These are phyloP conservation scores for Suillus plorans DNA, from an alignment of 768 basidiomycete genomes.

Conservation along the genomic window DNA sequence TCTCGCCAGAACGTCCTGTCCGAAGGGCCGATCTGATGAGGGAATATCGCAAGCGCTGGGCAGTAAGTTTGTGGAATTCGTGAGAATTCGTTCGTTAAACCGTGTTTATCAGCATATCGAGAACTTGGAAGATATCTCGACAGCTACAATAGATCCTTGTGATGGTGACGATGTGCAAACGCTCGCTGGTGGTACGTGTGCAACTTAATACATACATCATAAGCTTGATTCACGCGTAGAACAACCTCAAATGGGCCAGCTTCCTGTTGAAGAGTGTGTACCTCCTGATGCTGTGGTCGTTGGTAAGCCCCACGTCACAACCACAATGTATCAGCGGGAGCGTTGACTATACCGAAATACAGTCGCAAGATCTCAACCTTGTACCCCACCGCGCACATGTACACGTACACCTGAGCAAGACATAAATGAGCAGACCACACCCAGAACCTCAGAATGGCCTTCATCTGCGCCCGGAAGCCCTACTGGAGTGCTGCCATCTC, in stretches of 20 bases:
- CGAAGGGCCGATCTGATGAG: background rate
- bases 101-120: background rate
- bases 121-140: no score
- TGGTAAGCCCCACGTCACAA: background rate
- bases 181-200: background rate
- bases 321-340: background rate
- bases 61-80: background rate
- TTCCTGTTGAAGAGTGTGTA: constrained; percentile 5
- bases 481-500: background rate
- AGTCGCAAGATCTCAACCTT: background rate
- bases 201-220: background rate
- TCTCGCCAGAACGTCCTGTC: background rate
- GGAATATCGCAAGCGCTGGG: background rate
- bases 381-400: constrained; percentile 10
- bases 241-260: background rate
- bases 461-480: constrained; percentile 23
- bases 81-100: background rate
- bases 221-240: background rate
- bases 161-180: background rate
- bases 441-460: constrained; percentile 26
- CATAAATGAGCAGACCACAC: constrained; percentile 25
- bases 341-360: background rate
- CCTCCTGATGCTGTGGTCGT: background rate
- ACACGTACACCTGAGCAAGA: constrained; percentile 11
- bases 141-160: background rate